phyloP scores from a whole-genome alignment of 768 basidiomycete genomes.

The Suillus placidus region DNA sequence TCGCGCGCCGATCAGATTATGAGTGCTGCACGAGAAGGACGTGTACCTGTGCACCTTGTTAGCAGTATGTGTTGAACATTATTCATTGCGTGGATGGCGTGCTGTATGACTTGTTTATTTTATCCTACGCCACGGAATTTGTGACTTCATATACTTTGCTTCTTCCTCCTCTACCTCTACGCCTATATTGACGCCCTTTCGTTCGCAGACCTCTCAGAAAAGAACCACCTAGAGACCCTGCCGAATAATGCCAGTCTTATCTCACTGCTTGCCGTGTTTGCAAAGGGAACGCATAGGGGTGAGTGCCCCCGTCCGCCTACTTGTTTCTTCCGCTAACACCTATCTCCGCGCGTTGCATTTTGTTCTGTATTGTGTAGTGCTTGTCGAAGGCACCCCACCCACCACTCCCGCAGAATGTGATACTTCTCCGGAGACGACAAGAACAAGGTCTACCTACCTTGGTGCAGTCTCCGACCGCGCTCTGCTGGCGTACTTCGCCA shows the following conservation, averaged over 20 bases:
- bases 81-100: not conserved
- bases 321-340: not conserved
- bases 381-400: conserved; percentile 53
- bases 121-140: not conserved
- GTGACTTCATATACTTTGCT: not conserved
- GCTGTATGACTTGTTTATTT: not conserved
- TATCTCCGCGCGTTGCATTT: not conserved
- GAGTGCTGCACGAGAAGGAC: conserved; percentile 71
- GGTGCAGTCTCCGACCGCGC: conserved; percentile 78
- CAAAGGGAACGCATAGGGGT: conserved; percentile 76
- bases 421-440: not conserved
- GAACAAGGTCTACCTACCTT: conserved; percentile 42
- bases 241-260: conserved; percentile 65
- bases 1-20: conserved; percentile 69
- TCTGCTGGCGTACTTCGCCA: conserved; percentile 70
- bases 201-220: conserved; percentile 76
- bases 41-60: conserved; percentile 73
- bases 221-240: conserved; percentile 72
- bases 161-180: not conserved
- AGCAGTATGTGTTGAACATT: conserved; percentile 57
- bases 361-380: conserved; percentile 39
- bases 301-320: conserved; percentile 16
- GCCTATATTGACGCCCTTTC: conserved; percentile 5
- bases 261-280: conserved; percentile 65
- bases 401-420: conserved; percentile 14